Percentiles rank a stretch among this genome's conserved stretches.
These are phyloP conservation scores for Sonneratia caseolaris DNA, from an alignment of 345 rosid species.

Conservation along the genomic window DNA sequence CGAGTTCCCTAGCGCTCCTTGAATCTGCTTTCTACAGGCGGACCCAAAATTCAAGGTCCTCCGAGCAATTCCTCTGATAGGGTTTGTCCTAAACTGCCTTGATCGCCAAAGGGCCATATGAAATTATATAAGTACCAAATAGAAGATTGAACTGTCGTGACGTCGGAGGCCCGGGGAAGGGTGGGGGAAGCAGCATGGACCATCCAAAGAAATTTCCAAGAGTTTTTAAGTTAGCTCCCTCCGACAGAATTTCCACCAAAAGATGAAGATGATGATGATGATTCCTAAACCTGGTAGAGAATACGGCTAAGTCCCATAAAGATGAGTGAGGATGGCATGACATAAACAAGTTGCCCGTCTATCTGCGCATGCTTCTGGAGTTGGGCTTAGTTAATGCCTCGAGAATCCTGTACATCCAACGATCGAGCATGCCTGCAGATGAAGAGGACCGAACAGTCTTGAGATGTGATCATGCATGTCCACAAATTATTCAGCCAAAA, in stretches of 20 bases:
- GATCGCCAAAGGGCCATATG: neutral
- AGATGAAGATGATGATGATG: neutral
- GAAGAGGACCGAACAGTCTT: neutral
- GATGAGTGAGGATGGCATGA: neutral
- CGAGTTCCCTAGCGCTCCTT: neutral
- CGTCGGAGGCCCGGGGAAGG: neutral
- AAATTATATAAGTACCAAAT: neutral
- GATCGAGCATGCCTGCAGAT: slow-evolving; percentile 80
- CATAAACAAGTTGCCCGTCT: neutral
- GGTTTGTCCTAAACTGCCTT: neutral
- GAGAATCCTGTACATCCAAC: slow-evolving; percentile 86
- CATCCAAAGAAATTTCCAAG: neutral
- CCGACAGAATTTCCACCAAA: neutral
- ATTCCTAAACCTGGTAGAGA: neutral
- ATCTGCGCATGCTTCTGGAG: slow-evolving; percentile 16
- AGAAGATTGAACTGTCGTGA: neutral
- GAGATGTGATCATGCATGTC: neutral
- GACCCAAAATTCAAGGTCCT: neutral
- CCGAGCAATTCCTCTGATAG: neutral
- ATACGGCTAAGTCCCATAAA: neutral
- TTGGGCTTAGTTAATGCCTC: slow-evolving; percentile 53
- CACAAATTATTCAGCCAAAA: neutral
- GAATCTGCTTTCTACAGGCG: neutral
- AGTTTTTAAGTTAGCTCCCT: neutral
- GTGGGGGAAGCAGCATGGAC: too few species aligned